phyloP scores from a whole-genome alignment of 1,139 yeast species.

The Pichia sp. region DNA sequence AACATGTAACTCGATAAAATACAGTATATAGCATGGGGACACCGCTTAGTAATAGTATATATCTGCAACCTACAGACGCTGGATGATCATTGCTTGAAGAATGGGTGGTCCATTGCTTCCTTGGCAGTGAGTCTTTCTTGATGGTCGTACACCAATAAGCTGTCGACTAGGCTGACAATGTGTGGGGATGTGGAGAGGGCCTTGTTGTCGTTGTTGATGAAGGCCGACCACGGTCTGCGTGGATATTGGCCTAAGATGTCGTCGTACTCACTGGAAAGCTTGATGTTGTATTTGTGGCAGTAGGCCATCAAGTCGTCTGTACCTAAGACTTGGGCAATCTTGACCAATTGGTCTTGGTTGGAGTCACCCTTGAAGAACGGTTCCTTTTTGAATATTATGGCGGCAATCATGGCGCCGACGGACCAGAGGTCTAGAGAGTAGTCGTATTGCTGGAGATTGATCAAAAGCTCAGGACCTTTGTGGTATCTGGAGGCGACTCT shows the following conservation, averaged over 20 bases:
- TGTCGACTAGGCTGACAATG: constrained; percentile 80
- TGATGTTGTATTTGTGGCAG: constrained; percentile 71
- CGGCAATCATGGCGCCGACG: constrained; percentile 96
- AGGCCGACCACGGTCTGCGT: constrained; percentile 86
- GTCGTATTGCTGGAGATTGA: constrained; percentile 92
- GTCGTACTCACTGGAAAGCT: constrained; percentile 79
- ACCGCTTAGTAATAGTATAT: no score
- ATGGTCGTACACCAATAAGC: constrained; percentile 86
- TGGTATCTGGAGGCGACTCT: constrained; percentile 98
- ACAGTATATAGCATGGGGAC: neutral
- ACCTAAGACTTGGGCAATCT: constrained; percentile 91
- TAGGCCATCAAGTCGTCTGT: constrained; percentile 79
- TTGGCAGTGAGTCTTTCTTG: constrained; percentile 91
- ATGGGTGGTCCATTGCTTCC: constrained; percentile 85
- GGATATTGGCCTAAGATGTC: constrained; percentile 58
- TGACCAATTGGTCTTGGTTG: constrained; percentile 93
- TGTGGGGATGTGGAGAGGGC: constrained; percentile 64
- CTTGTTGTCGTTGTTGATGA: constrained; percentile 72
- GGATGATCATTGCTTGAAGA: no score
- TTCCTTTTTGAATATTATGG: constrained; percentile 92
- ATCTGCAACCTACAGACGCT: no score
- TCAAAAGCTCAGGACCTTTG: constrained; percentile 95
- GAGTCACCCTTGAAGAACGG: constrained; percentile 98
- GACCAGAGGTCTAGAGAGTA: constrained; percentile 97
- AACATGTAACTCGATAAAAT: no score